Conservation (phyloP, 257 asterid genomes). For the Cinchona pubescens region DNA sequence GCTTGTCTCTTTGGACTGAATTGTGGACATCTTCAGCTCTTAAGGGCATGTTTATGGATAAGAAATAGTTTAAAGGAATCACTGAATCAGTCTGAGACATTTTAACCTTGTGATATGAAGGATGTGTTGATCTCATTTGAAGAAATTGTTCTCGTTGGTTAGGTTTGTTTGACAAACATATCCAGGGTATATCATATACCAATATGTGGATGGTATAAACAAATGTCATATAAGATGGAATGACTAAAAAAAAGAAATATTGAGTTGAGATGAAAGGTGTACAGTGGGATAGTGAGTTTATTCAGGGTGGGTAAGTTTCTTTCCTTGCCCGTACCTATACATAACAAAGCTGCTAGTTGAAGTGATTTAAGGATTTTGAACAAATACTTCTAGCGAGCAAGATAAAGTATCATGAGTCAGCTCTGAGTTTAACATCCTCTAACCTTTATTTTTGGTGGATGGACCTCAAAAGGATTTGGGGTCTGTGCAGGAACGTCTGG, state of each 20-base stretch:
- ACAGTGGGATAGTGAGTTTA: not conserved
- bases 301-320: too few species aligned
- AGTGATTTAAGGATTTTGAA: too few species aligned
- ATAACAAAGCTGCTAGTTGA: too few species aligned
- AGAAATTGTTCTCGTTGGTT: not conserved
- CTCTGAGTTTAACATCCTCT: too few species aligned
- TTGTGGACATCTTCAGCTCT: not conserved
- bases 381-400: too few species aligned
- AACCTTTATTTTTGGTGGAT: too few species aligned
- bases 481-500: too few species aligned
- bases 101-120: not conserved
- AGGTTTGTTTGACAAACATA: not conserved
- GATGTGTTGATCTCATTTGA: too few species aligned
- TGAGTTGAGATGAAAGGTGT: not conserved
- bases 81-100: not conserved
- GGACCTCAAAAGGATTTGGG: too few species aligned
- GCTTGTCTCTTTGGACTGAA: not conserved
- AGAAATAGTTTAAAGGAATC: not conserved
- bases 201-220: not conserved
- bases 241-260: too few species aligned
- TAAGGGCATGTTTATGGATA: not conserved
- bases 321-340: too few species aligned
- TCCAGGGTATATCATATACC: not conserved
- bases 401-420: too few species aligned
- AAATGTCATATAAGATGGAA: not conserved